These are phyloP conservation scores for Talaromyces sp. DNA, from an alignment of 2,329 filamentous ascomycete genomes.

Conservation along the genomic window DNA sequence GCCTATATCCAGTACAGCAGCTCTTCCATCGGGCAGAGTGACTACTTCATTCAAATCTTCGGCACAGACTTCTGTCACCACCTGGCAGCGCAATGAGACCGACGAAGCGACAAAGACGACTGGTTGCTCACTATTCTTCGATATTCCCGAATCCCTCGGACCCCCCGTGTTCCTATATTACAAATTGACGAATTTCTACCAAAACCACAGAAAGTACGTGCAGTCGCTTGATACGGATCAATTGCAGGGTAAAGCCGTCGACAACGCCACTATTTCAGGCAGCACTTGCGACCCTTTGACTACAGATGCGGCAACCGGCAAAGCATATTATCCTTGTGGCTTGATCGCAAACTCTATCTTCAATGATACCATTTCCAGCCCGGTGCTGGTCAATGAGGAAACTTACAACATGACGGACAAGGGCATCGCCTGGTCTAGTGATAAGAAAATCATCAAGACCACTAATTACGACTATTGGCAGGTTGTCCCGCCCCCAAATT, in stretches of 20 bases:
- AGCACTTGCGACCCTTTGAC: constrained; percentile 76
- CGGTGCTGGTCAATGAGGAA: constrained; percentile 57
- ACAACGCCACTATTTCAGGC: constrained; percentile 58
- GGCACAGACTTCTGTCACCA: constrained; percentile 36
- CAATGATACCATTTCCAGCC: constrained; percentile 81
- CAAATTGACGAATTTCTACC: constrained; percentile 95
- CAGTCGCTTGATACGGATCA: constrained; percentile 83
- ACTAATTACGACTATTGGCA: constrained; percentile 64
- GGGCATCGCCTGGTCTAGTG: constrained; percentile 83
- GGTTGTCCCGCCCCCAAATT: constrained; percentile 83
- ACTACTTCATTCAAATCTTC: constrained; percentile 69
- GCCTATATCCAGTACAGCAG: constrained; percentile 43
- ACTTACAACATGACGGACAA: constrained; percentile 74
- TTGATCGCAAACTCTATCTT: constrained; percentile 96
- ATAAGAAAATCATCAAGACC: constrained; percentile 73
- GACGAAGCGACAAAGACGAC: constrained; percentile 33
- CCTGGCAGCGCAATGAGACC: constrained; percentile 31
- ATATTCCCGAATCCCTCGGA: constrained; percentile 73
- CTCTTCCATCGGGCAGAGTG: constrained; percentile 47
- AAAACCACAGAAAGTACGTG: constrained; percentile 96
- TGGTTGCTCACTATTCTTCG: constrained; percentile 73
- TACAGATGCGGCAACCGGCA: constrained; percentile 51
- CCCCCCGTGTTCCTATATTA: constrained; percentile 93
- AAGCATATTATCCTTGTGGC: constrained; percentile 89
- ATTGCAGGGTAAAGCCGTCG: constrained; percentile 69